Base-by-base conservation (phyloP, 2,329 filamentous ascomycete genomes). In the Aotearoamyces nothofagi region DNA sequence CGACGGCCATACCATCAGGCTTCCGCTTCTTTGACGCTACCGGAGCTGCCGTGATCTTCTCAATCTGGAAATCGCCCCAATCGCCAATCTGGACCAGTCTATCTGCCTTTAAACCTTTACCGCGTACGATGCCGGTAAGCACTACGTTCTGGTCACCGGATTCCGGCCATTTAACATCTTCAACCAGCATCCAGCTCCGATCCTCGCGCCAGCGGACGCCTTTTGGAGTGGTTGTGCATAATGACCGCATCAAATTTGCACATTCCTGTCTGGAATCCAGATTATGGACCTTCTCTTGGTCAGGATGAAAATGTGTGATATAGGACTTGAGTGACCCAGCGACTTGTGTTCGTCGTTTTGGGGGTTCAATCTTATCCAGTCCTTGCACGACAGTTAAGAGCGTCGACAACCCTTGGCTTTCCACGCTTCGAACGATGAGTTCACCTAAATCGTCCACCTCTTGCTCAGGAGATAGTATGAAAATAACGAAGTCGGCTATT, bases 131-230 rank as follows among this genome's bases (percentile, higher is more conserved):
- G 40, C 90, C 90, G 0, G 82, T 92, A 23, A 98, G 49, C 5
- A 86, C 58, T 6, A 82, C 78, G 23, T 73, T 59, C n/a, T 68
- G 63, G 1, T 63, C 60, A 8, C 63, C 63, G 4, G 56, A 61
- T 15, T 69, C 62, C 8, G 70, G 65, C 65, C 84, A 92, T 41
- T 69, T 57, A 30, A 93, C 61, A 15, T 86, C 69, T 39, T 98
- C 90, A 4, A 87, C 71, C 33, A 93, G 58, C 77, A 98, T 82
- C 81, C 90, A 98, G 44, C 84, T 92, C 41, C 90, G 69, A 39
- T 93, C 83, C 29, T 98, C 90, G 43, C 90, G 72, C 90, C 90
- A 98, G 38, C 77, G 63, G n/a, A 98, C 70, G 1, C 90, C 90
- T 57, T 92, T 96, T 8, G 90, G 87, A 24, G 78, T 84, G 19